Base-by-base conservation (phyloP, 129 eudicot genomes). In the Logfia minima region DNA sequence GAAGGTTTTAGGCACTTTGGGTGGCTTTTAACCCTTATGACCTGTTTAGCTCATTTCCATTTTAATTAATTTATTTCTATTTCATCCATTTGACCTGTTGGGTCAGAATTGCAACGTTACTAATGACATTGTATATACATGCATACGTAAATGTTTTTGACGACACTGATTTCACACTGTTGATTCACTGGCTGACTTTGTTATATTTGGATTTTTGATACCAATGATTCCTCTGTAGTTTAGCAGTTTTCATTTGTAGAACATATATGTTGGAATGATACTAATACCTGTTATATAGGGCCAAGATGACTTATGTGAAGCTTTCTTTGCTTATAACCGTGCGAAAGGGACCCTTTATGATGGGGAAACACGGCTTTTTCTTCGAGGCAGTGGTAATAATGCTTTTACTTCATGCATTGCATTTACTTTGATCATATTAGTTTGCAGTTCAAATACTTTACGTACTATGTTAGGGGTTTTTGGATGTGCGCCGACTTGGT, bases 271-370 rank as follows among this genome's bases (percentile, higher is more conserved):
- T 55, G 68, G 13, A 39, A 32, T 71, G 70, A 59, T 55, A 19
- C 66, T 45, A 41, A 55, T 55, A 29, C 37, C 80, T 80, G 82
- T 60, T 75, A 51, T 74, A 84, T 86, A 95, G 99, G 99, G 99
- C 48, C 94, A 95, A 86, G 99, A 95, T 85, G 99, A 95, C 74
- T 84, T 95, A 23, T 95, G 99, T 77, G 99, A 91, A 87, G 80
- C 82, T 58, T 95, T 95, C 80, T 95, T 95, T 79, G 89, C 88
- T 61, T 89, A 89, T 81, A 95, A 95, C 72, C 93, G 97, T 53
- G 99, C 97, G 0, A 95, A 95, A 82, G 99, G 99, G 74, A 95
- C 99, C n/a, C 92, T 95, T 2, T 95, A 95, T 84, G 99, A 95
- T 85, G 99, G 99, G 58, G 94, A 95, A 86, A 95, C 99, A 66